phyloP scores from a whole-genome alignment of 148 eudicot genomes.

The Cornus kousa region DNA sequence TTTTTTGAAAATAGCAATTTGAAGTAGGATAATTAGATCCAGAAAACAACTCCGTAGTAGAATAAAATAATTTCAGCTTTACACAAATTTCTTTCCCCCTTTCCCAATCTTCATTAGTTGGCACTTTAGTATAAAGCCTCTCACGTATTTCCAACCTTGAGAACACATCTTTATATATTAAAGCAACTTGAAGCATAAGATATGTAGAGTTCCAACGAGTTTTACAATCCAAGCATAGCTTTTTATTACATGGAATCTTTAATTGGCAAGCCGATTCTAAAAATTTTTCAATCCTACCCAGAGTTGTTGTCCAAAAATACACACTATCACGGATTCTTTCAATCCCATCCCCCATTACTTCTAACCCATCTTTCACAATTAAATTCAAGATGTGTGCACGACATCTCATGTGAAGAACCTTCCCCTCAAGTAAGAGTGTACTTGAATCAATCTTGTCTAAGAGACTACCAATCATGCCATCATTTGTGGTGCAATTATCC shows the following conservation, averaged over 20 bases:
- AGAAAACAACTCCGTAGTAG: slow-evolving; percentile 11
- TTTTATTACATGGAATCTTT: not conserved
- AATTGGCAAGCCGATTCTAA: not conserved
- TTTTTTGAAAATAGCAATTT: slow-evolving; percentile 7
- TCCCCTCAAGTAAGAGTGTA: not conserved
- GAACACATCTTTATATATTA: not conserved
- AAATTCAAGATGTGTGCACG: not conserved
- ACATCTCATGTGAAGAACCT: not conserved
- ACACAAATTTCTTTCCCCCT: slow-evolving; percentile 3
- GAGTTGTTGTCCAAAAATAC: too few relatives aligned
- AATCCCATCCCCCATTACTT: too few relatives aligned
- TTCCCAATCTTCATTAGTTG: slow-evolving; percentile 13
- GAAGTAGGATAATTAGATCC: not conserved
- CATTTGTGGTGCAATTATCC: slow-evolving; percentile 2
- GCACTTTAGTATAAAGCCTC: not conserved
- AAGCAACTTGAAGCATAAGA: not conserved
- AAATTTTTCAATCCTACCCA: too few relatives aligned
- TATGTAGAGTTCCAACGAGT: not conserved
- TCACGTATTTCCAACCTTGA: not conserved
- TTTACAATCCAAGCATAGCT: not conserved
- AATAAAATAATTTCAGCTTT: slow-evolving; percentile 15
- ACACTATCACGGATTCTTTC: not conserved
- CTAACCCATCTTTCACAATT: not conserved
- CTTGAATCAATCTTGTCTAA: not conserved
- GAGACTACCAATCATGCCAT: not conserved